Conservation (phyloP, 305 asterid species). For the Andrographis paniculata region DNA sequence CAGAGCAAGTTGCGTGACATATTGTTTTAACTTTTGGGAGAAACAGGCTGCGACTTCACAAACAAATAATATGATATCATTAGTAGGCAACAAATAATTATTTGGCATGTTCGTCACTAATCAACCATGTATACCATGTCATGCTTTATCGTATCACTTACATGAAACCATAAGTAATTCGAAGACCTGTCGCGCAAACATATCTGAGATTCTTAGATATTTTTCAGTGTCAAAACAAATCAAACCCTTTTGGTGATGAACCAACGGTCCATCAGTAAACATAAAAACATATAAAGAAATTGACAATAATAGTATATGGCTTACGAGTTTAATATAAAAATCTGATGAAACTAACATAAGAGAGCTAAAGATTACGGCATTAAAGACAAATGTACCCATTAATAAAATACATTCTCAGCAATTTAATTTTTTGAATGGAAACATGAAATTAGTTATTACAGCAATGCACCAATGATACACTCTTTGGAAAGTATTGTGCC, state of each 20-base stretch:
- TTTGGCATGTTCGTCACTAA: constrained; percentile 11
- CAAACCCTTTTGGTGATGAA: not conserved
- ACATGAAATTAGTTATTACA: not conserved
- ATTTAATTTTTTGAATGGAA: not conserved
- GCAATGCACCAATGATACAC: not conserved
- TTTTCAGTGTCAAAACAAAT: not conserved
- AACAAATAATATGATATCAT: constrained; percentile 12
- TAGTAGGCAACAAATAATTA: constrained; percentile 14
- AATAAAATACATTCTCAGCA: not conserved
- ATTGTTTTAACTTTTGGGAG: constrained; percentile 26
- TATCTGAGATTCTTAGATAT: too few relatives aligned
- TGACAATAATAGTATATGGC: not conserved
- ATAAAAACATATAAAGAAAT: not conserved
- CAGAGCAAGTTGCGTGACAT: constrained; percentile 22
- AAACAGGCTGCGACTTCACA: constrained; percentile 21
- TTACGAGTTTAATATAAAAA: too few relatives aligned
- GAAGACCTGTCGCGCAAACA: not conserved
- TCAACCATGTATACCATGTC: too few relatives aligned
- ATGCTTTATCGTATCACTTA: not conserved
- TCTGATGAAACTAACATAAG: not conserved
- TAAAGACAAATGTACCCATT: not conserved
- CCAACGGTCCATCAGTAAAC: too few relatives aligned
- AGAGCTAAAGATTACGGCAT: not conserved
- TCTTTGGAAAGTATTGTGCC: not conserved
- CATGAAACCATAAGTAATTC: not conserved